phyloP scores from a whole-genome alignment of 1,284 basidiomycete genomes.

The Cutaneotrichosporon cutaneum region DNA sequence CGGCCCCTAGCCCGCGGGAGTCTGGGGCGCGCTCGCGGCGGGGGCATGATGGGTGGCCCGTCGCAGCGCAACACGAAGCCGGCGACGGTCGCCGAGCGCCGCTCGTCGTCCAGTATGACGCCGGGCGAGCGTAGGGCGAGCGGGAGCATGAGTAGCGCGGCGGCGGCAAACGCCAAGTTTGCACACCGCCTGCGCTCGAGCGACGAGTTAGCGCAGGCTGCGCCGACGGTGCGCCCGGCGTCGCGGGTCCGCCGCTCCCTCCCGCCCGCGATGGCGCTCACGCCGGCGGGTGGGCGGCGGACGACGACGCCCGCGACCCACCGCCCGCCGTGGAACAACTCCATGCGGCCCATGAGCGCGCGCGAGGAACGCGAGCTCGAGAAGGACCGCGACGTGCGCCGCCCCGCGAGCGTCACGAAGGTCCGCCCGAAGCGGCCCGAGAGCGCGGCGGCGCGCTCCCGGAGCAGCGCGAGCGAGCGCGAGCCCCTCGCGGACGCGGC shows the following conservation, averaged over 20 bases:
- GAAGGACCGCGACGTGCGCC: neutral
- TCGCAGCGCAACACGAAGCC: constrained; percentile 8
- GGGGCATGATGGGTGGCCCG: neutral
- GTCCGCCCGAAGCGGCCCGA: neutral
- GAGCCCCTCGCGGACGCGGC: constrained; percentile 7
- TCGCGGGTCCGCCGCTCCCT: constrained; percentile 28
- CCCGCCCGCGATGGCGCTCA: constrained; percentile 30
- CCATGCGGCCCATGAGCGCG: constrained; percentile 5
- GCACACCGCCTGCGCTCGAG: constrained; percentile 41
- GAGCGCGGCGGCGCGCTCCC: constrained; percentile 1
- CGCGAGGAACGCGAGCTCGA: constrained; percentile 8
- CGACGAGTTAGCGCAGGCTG: constrained; percentile 16
- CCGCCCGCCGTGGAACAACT: constrained; percentile 6
- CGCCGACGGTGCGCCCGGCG: constrained; percentile 18
- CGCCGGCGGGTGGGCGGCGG: neutral
- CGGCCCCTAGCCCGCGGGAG: neutral
- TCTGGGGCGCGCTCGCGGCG: neutral
- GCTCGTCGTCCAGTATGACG: constrained; percentile 21
- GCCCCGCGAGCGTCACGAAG: neutral
- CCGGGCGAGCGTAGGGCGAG: constrained; percentile 3
- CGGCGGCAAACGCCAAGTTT: constrained; percentile 46
- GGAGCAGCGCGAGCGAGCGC: constrained; percentile 2
- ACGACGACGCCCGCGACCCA: neutral
- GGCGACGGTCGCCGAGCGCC: constrained; percentile 16
- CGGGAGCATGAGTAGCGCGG: neutral